Percentiles rank a stretch among this genome's conserved stretches.
Conservation (phyloP, 1,284 basidiomycete species). For the Leccinum fallax region DNA sequence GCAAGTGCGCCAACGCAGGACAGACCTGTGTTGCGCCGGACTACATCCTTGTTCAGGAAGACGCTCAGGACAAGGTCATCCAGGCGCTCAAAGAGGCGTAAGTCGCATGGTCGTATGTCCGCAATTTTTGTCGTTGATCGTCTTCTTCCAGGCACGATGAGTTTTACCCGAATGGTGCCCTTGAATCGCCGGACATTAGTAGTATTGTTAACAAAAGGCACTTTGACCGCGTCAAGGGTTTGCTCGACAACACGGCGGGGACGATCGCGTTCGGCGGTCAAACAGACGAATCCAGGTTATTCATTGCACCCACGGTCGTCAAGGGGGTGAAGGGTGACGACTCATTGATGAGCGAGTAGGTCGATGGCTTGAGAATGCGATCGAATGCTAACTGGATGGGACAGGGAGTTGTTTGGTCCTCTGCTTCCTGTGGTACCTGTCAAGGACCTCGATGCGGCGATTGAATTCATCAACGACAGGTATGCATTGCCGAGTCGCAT, state of each 20-base stretch:
- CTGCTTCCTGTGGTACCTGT: slow-evolving; percentile 80
- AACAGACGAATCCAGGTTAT: slow-evolving; percentile 57
- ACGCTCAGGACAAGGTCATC: slow-evolving; percentile 65
- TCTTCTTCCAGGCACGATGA: slow-evolving; percentile 44
- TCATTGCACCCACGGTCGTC: slow-evolving; percentile 71
- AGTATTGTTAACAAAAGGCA: slow-evolving; percentile 56
- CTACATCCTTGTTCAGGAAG: slow-evolving; percentile 74
- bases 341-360: slow-evolving; percentile 75
- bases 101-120: slow-evolving; percentile 20
- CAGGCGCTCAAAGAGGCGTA: slow-evolving; percentile 64
- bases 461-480: slow-evolving; percentile 67
- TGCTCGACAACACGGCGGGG: slow-evolving; percentile 74
- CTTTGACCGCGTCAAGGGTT: slow-evolving; percentile 61
- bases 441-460: slow-evolving; percentile 69
- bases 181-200: slow-evolving; percentile 45
- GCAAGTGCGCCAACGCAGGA: slow-evolving; percentile 76
- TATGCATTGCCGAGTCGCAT: slow-evolving; percentile 30
- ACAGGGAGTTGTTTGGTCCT: slow-evolving; percentile 75
- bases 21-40: slow-evolving; percentile 80
- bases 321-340: slow-evolving; percentile 65
- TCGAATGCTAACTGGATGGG: slow-evolving; percentile 4
- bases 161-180: slow-evolving; percentile 56
- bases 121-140: background rate
- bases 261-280: slow-evolving; percentile 73
- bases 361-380: slow-evolving; percentile 8